Base-by-base conservation (phyloP, 2,329 filamentous ascomycete species). In the Rosellinia necatrix region DNA sequence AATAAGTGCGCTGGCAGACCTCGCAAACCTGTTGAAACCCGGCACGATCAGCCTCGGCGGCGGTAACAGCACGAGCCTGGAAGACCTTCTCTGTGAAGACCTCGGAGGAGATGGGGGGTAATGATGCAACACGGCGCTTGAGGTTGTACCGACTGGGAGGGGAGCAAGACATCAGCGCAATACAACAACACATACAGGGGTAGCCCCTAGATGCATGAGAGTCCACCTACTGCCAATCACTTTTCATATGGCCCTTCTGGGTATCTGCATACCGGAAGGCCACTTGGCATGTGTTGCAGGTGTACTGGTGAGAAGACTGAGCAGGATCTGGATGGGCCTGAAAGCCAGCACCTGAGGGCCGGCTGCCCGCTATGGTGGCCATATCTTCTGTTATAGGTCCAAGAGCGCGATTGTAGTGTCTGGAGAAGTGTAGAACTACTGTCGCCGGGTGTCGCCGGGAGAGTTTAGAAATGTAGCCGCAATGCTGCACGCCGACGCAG, bases 261-360 rank as follows among this genome's bases (percentile, higher is more conserved):
- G 96, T 82, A 71, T 97, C 93, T 72, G 90, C 92, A 71, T 91
- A 92, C 64, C 93, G 88, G 76, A 97, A 99, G 49, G 93, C 94
- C 66, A 99, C 92, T 73, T 96, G 91, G 72, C 94, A 99, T 56
- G 92, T 94, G 75, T 97, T 99, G 85, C 94, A 99, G 53, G 93
- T 97, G 77, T 93, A 99, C 1, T 94, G 93, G 72, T 97, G 91
- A 22, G 87, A 81, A 27, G 82, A 71, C 17, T 72, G 69, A 13
- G 76, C 67, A 22, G 67, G 42, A 38, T 75, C 68, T 52, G 42
- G 59, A 21, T 56, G 59, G 15, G 41, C 40, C 10, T 34, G 55
- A 49, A 66, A 64, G 64, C 68, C 50, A 64, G 63, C 43, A 66
- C 63, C 55, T 29, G 66, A 58, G 47, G 59, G 58, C 56, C 77